A percentile compares a stretch with the other conserved stretches of the same genome.
These are phyloP conservation scores for Alternaria angustiovoidea DNA, from an alignment of 2,329 filamentous ascomycete species.

Conservation along the genomic window DNA sequence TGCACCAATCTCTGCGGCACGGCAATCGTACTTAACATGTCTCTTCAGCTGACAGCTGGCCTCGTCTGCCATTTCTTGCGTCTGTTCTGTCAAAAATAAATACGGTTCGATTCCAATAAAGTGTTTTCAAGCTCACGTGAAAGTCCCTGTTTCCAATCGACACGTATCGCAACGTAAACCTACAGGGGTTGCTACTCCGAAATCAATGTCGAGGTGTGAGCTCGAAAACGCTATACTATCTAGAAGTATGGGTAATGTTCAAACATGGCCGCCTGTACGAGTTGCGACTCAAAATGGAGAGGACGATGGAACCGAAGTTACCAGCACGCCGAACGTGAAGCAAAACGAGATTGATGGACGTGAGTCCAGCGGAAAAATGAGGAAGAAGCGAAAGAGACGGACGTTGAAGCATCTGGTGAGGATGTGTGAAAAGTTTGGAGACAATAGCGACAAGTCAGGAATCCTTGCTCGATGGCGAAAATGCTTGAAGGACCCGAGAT, in stretches of 20 bases:
- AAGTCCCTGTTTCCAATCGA: background rate
- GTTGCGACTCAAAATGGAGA: background rate
- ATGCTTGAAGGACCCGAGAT: background rate
- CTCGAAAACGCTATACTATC: background rate
- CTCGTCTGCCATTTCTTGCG: background rate
- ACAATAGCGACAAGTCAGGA: background rate
- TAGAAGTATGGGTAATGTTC: background rate
- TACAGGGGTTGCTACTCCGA: background rate
- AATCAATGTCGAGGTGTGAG: background rate
- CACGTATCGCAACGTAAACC: background rate
- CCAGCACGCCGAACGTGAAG: background rate
- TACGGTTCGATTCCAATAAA: background rate
- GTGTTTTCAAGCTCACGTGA: background rate
- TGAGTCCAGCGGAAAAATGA: background rate
- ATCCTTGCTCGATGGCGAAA: background rate
- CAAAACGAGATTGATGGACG: background rate
- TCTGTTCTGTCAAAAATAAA: background rate
- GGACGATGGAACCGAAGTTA: background rate
- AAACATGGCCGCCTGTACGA: background rate
- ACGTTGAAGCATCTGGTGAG: background rate
- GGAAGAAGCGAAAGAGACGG: background rate
- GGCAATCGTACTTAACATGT: background rate
- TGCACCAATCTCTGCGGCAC: background rate
- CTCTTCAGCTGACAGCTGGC: background rate
- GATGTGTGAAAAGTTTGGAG: background rate